Percentiles rank a stretch among this genome's conserved stretches.
These are phyloP conservation scores for Aspergillus bombycis DNA, from an alignment of 2,329 filamentous ascomycete species.

Conservation along the genomic window DNA sequence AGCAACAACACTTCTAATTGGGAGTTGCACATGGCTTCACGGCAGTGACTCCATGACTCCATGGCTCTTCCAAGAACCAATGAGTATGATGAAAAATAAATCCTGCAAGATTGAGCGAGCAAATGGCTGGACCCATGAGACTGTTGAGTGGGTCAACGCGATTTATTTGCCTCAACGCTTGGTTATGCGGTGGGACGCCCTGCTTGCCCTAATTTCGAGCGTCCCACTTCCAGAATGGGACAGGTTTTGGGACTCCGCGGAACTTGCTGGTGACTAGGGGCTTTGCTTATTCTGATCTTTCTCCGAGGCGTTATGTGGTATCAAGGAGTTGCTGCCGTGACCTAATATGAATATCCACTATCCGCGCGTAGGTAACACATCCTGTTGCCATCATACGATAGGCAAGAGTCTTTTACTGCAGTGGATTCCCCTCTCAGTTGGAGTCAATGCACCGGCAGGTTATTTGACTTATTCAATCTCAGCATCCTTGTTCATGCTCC, in stretches of 20 bases:
- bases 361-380: background rate
- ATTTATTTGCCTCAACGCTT: background rate
- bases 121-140: background rate
- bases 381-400: background rate
- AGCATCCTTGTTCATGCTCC: background rate
- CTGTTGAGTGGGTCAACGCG: background rate
- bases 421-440: background rate
- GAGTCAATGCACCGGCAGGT: background rate
- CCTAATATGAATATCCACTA: background rate
- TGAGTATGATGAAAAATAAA: background rate
- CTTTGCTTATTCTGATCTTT: background rate
- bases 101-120: background rate
- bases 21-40: background rate
- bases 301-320: slow-evolving; percentile 2
- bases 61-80: background rate
- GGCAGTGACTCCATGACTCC: background rate
- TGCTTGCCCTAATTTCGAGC: background rate
- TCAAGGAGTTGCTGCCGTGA: background rate
- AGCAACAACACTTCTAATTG: background rate
- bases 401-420: background rate
- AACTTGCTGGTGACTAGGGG: background rate
- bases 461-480: background rate
- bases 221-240: background rate
- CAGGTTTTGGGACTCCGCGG: background rate
- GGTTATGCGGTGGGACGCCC: background rate